phyloP scores from a whole-genome alignment of 805 yeast species.

The Nakazawaea holstii region DNA sequence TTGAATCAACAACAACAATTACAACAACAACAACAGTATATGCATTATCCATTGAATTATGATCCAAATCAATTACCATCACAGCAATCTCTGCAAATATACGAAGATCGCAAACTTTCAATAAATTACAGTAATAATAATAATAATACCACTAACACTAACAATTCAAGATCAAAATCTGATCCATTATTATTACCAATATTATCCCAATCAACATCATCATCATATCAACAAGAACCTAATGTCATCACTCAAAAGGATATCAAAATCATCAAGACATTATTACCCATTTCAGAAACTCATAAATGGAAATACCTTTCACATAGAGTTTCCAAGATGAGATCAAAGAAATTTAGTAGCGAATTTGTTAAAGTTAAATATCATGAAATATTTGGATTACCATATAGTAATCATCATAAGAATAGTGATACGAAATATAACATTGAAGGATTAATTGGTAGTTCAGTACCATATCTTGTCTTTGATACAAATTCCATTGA shows the following conservation, averaged over 20 bases:
- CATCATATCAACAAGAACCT: neutral
- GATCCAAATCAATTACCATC: neutral
- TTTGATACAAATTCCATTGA: neutral
- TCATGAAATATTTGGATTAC: slow-evolving; percentile 9
- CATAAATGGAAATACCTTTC: slow-evolving; percentile 9
- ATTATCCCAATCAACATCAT: neutral
- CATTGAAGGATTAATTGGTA: slow-evolving; percentile 9
- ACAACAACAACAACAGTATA: slow-evolving; percentile 1
- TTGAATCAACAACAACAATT: neutral
- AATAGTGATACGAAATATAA: neutral
- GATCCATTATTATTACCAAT: neutral
- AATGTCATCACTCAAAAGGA: slow-evolving; percentile 8
- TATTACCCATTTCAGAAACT: slow-evolving; percentile 3
- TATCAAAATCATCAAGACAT: neutral
- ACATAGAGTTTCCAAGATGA: slow-evolving; percentile 1
- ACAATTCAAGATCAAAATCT: neutral
- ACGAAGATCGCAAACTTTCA: too few relatives aligned
- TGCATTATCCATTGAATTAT: neutral
- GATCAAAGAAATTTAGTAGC: slow-evolving; percentile 5
- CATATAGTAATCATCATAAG: neutral
- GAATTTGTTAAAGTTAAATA: slow-evolving; percentile 4
- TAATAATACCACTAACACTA: neutral
- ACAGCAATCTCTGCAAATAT: neutral
- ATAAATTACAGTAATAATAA: neutral
- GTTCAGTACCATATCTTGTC: slow-evolving; percentile 9